Evolutionary conservation across 129 eudicot genomes (phyloP), one percentile per base, ranked within the genome.

Genomic region (Tanacetum coccineum): DNA sequence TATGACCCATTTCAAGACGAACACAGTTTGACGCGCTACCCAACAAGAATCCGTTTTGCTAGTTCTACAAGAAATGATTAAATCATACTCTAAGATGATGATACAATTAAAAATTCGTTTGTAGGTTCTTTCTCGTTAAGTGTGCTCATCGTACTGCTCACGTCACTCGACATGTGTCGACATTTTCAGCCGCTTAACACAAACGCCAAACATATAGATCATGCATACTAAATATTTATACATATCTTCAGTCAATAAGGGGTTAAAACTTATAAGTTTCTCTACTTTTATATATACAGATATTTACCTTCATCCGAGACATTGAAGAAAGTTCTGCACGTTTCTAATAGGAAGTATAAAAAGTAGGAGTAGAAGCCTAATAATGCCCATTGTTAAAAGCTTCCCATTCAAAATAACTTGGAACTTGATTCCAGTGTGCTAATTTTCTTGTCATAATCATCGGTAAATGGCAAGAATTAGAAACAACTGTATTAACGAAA

Each of bases 61-160:
- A 58, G n/a, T 20, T n/a, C 15, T 46, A 30, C 9, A 36, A 25
- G 59, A 17, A 50, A n/a, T 50, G 26, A 36, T 20, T 39, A 21
- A n/a, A 48, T 13, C 10, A n/a, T n/a, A 52, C 20, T 13, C 28
- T 30, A 2, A 4, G n/a, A 47, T 2, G 18, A 52, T n/a, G 40
- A 19, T 26, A 60, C 17, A 30, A 13, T 49, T 17, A n/a, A 8
- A 69, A 53, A 25, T 68, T 86, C 98, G 83, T 83, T 69, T 80
- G 78, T 53, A 91, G 72, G 6, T 83, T n/a, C n/a, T 78, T 64
- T 63, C 83, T 6, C 91, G 95, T n/a, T 84, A 91, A 76, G 48
- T 81, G 94, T 18, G 49, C 91, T 84, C 96, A 91, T 91, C 97
- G 96, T n/a, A 91, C 55, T 81, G 88, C 79, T 91, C 95, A 91